Conservation (phyloP, 495 filamentous ascomycete species). For the Hypoxylon lienhwacheense region DNA sequence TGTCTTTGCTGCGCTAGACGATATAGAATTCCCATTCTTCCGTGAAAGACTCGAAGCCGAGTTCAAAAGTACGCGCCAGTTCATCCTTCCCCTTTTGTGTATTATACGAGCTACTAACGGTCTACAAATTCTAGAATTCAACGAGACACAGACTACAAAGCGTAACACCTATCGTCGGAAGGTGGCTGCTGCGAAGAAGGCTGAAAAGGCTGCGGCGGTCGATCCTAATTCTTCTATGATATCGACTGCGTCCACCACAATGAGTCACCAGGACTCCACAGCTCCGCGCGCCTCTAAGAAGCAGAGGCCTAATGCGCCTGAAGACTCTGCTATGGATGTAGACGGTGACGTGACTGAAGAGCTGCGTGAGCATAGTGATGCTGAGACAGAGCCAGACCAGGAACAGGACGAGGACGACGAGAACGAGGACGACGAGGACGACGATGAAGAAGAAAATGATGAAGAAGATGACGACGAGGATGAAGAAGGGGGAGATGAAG, state of each 20-base stretch:
- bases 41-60: slow-evolving; percentile 63
- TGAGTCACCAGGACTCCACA: slow-evolving; percentile 13
- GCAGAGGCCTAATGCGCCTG: slow-evolving; percentile 38
- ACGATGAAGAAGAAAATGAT: slow-evolving; percentile 52
- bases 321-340: slow-evolving; percentile 41
- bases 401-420: slow-evolving; percentile 58
- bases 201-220: slow-evolving; percentile 7
- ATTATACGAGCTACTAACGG: slow-evolving; percentile 9
- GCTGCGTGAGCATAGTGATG: slow-evolving; percentile 47
- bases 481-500: slow-evolving; percentile 46
- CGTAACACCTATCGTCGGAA: slow-evolving; percentile 55
- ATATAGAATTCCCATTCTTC: slow-evolving; percentile 83
- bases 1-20: slow-evolving; percentile 77
- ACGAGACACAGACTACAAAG: slow-evolving; percentile 55
- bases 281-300: slow-evolving; percentile 44
- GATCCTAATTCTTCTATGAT: slow-evolving; percentile 44
- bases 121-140: slow-evolving; percentile 47
- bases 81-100: not conserved
- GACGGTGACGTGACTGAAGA: slow-evolving; percentile 45
- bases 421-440: slow-evolving; percentile 54
- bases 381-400: slow-evolving; percentile 56
- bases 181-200: slow-evolving; percentile 48
- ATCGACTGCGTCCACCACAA: slow-evolving; percentile 20
- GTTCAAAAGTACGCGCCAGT: slow-evolving; percentile 54
- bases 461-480: slow-evolving; percentile 48